phyloP scores from a whole-genome alignment of 2,329 filamentous ascomycete genomes.

The Botrytis deweyae region DNA sequence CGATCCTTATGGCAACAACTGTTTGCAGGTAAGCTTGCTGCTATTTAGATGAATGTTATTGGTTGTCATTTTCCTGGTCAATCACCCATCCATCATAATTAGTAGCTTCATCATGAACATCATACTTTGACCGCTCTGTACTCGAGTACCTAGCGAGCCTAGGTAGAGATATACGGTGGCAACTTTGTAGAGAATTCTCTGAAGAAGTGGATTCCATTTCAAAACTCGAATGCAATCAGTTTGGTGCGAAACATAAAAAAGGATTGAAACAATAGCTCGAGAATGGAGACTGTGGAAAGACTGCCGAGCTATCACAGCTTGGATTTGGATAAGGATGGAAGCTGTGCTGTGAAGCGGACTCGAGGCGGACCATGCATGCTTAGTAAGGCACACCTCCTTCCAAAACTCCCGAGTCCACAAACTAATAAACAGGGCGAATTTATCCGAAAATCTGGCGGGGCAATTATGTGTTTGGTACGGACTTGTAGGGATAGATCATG shows the following conservation, averaged over 20 bases:
- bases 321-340: too few species aligned
- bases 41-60: neutral
- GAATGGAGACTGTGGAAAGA: neutral
- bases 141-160: too few species aligned
- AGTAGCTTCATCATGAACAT: neutral
- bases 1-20: neutral
- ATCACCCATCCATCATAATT: neutral
- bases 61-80: neutral
- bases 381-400: neutral
- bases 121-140: neutral
- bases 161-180: neutral
- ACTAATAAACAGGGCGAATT: too few species aligned
- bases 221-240: neutral
- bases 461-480: neutral
- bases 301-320: neutral
- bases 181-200: neutral
- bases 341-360: neutral
- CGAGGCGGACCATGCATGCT: neutral
- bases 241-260: neutral
- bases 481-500: neutral
- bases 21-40: neutral
- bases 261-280: neutral
- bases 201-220: neutral
- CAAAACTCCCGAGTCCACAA: neutral
- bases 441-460: slow-evolving; percentile 1